Base-by-base conservation (phyloP, 2,329 filamentous ascomycete species). In the Elsinoe batatas region DNA sequence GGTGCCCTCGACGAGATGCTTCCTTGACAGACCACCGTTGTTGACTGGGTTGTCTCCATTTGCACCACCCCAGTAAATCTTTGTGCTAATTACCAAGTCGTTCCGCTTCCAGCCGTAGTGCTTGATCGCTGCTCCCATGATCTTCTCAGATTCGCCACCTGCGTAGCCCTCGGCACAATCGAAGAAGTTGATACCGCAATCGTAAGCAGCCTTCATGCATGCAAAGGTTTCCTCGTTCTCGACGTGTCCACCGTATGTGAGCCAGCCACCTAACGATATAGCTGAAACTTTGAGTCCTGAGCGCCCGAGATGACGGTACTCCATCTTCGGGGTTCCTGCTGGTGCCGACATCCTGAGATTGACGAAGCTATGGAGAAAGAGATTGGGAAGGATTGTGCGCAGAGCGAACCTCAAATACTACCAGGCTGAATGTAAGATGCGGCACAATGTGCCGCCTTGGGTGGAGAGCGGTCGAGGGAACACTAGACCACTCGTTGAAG, bases 1-100 rank as follows among this genome's bases (percentile, higher is more conserved):
- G 60, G 82, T 76, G 22, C 82, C 84, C 71, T 88, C 84, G 59
- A 87, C 73, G 54, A 87, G 74, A 69, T 87, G 84, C 69, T 88
- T 88, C 55, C 83, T 75, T 2, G 79, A 84, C 30, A 88, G 76
- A 5, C 84, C 84, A 57, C 75, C 74, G 69, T 85, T 85, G 71
- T 87, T 87, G 58, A 84, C 76, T 10, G 75, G 74, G 65, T 81
- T 83, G 56, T 79, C 74, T 43, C 81, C 81, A 65, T 80, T 79
- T 20, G 77, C 78, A 13, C 63, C 65, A 54, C 83, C 83, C 78
- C 80, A 86, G 72, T 85, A 81, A 59, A 87, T 76, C 81, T 82
- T 82, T 17, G 79, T 81, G 2, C 74, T 77, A 54, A 82, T 74
- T 13, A 82, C 79, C 20, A 80, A 66, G 61, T 81, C 79, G 59